Base-by-base conservation (phyloP, 2,329 filamentous ascomycete genomes). In the Diaporthe destruens region DNA sequence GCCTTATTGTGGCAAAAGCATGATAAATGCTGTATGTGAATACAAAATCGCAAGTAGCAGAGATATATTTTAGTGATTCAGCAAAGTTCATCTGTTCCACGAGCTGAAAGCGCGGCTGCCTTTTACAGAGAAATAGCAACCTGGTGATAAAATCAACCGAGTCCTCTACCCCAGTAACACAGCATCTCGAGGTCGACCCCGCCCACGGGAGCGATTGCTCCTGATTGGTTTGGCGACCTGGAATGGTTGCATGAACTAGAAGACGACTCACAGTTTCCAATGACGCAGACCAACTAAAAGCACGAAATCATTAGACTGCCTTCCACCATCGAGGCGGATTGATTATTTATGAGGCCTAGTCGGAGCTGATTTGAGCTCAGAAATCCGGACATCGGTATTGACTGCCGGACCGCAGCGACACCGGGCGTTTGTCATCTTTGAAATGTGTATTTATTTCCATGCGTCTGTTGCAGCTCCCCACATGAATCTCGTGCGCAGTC, bases 261-360 rank as follows among this genome's bases (percentile, higher is more conserved):
- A 3, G 36, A 39, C 29, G 32, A 53, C 16, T 54, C 20, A 67
- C 47, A 16, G 6, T 20, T 69, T n/a, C 32, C 12, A 3, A 16
- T 29, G 18, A 29, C 51, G 51, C 39, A 39, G 39, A 8, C 25
- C 16, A 47, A 34, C 39, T 18, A 29, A 16, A 16, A 71, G 34
- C 69, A 71, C 69, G 69, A 23, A 71, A 71, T 71, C 6, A n/a
- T 42, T 11, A 55, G 44, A 8, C 36, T n/a, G n/a, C 20, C 49
- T 71, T 71, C 47, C 57, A 66, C 36, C 56, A 71, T 71, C 18
- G 4, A 23, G 32, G 29, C 25, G 29, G 44, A 59, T 69, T 69
- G 67, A 53, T 32, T 39, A 32, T 16, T 25, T 11, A 11, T 4
- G 1, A 23, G 20, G 6, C 25, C 36, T 39, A 51, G 42, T 18